Evolutionary conservation across 352 stramenopile species (phyloP).

Genomic region (Globisporangium sylvaticum): DNA sequence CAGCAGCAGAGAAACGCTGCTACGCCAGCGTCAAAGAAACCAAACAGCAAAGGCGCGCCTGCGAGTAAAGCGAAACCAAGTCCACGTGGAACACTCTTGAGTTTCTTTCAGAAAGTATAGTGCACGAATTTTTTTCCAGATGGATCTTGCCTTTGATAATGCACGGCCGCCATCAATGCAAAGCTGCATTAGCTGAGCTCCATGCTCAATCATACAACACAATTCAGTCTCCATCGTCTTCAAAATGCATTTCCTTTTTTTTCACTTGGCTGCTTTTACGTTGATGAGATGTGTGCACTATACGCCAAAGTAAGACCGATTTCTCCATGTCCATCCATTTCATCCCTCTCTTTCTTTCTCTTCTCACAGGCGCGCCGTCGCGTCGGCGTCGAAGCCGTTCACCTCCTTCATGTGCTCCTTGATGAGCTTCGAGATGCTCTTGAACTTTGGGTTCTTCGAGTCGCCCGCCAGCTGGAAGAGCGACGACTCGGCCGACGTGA

Average conservation of each 20-base stretch:
- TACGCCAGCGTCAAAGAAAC: conserved; percentile 13
- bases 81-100: conserved; percentile 29
- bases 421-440: conserved; percentile 91
- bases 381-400: conserved; percentile 50
- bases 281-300: not conserved
- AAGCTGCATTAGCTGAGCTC: not conserved
- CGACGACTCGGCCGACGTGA: conserved; percentile 94
- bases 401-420: conserved; percentile 86
- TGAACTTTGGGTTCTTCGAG: conserved; percentile 92
- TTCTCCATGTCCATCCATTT: not conserved
- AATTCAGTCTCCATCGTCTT: not conserved
- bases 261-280: not conserved
- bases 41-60: conserved; percentile 1
- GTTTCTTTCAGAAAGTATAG: conserved; percentile 42
- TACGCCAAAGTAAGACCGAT: not conserved
- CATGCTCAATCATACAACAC: not conserved
- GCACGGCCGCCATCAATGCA: not conserved
- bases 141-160: not conserved
- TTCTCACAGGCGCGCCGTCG: conserved; percentile 12
- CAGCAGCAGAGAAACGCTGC: not conserved
- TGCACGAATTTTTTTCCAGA: not conserved
- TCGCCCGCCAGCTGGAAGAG: conserved; percentile 94
- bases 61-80: conserved; percentile 6
- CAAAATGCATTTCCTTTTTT: not conserved
- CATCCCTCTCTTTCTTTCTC: not conserved